These are phyloP conservation scores for Santalum album DNA, from an alignment of 164 flowering plant species.

Conservation along the genomic window DNA sequence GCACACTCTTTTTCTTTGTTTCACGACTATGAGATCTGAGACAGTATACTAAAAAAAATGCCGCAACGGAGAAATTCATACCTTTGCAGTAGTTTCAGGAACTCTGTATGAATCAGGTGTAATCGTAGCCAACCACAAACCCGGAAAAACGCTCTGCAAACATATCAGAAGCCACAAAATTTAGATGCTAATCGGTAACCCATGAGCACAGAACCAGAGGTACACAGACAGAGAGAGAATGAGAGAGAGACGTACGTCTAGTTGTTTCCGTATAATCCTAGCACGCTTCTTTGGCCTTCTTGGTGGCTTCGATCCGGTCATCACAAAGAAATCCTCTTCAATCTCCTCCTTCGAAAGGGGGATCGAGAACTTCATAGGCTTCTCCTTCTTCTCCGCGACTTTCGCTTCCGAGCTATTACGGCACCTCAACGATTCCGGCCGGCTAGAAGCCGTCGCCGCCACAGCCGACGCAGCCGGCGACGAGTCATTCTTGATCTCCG, in stretches of 20 bases:
- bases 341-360: slow-evolving; percentile 19
- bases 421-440: background rate
- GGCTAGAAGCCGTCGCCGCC: background rate
- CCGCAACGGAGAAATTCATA: background rate
- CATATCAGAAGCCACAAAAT: background rate
- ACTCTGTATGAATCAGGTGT: slow-evolving; percentile 30
- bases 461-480: no score
- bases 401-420: background rate
- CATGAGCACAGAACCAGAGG: background rate
- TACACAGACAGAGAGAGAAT: background rate
- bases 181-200: background rate
- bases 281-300: slow-evolving; percentile 27
- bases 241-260: slow-evolving; percentile 16
- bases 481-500: background rate
- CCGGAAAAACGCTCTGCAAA: slow-evolving; percentile 36
- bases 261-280: slow-evolving; percentile 21
- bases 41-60: no score
- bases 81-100: slow-evolving; percentile 31
- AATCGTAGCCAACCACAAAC: slow-evolving; percentile 29
- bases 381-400: slow-evolving; percentile 3
- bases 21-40: no score
- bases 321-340: slow-evolving; percentile 20
- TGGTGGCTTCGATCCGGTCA: slow-evolving; percentile 27
- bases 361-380: slow-evolving; percentile 12
- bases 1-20: no score